Base-by-base conservation (phyloP, 768 basidiomycete genomes). In the Paxillus involutus region DNA sequence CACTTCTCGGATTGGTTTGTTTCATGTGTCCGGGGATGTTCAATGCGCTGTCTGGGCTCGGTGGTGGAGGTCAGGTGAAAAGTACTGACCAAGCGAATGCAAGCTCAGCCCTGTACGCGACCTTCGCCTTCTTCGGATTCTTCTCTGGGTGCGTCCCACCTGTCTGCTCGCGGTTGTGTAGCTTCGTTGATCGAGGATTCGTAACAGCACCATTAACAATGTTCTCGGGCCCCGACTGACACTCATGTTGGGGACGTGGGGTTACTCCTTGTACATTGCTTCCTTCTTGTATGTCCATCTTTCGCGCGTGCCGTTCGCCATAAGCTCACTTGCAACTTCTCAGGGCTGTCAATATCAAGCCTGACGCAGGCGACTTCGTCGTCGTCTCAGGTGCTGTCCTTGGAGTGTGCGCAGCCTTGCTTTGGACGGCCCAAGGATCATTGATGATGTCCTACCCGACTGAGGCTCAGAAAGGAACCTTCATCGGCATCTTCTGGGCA, bases 41-140 rank as follows among this genome's bases (percentile, higher is more conserved):
- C 72, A 93, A 91, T 63, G 84, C 89, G 0, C 73, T 91, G 62
- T 86, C 82, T 51, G 89, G 91, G 33, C 77, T 94, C 43, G 91
- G 92, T 4, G 90, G 80, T 42, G 90, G 88, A 41, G 91, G 91
- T 0, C 87, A 88, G 69, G 63, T 89, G 41, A 84, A 88, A 60
- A 49, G 79, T 4, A 76, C 73, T 3, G 87, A 82, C 9, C 80
- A 78, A 63, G 85, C 88, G 10, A 89, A 91, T 61, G 78, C 87
- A 3, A 89, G 82, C 59, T 72, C 83, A 0, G 81, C 85, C 1
- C 66, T 90, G 6, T 91, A 92, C 57, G 67, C 82, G 0, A 80
- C 79, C 8, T 85, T 86, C 61, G 81, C 84, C 17, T 72, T 80
- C 59, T 75, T 76, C 4, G 82, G 80, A 3, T 87, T 88, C 74